Percentiles rank a stretch among this genome's conserved stretches.
These are phyloP conservation scores for Amanita subjunquillea DNA, from an alignment of 768 basidiomycete species.

Conservation along the genomic window DNA sequence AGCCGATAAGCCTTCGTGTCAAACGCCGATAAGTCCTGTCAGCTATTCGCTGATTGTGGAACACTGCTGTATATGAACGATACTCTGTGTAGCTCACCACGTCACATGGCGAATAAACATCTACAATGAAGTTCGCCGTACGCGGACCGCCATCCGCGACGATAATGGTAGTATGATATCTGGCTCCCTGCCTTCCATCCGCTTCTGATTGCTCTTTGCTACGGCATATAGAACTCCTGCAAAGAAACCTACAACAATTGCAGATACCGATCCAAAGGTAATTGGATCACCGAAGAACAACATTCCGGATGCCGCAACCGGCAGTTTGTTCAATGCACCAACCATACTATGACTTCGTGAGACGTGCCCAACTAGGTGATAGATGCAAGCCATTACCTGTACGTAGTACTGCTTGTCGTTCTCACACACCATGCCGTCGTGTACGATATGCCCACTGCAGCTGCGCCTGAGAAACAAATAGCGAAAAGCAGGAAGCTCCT, in stretches of 20 bases:
- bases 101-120: no score
- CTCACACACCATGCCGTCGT: conserved; percentile 99
- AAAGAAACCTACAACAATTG: conserved; percentile 81
- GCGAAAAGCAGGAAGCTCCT: conserved; percentile 72
- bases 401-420: conserved; percentile 95
- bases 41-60: no score
- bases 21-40: neutral
- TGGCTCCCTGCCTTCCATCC: conserved; percentile 46
- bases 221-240: conserved; percentile 88
- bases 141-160: conserved; percentile 31
- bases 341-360: conserved; percentile 62
- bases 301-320: conserved; percentile 98
- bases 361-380: neutral
- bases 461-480: conserved; percentile 95
- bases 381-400: conserved; percentile 46
- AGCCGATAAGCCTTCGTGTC: neutral
- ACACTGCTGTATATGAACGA: no score
- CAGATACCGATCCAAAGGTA: conserved; percentile 81
- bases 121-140: neutral
- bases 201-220: conserved; percentile 91
- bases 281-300: conserved; percentile 91
- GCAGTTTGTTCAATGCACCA: conserved; percentile 93
- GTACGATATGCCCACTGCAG: conserved; percentile 95
- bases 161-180: conserved; percentile 54
- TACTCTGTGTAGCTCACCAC: no score